Conservation (phyloP, 2,329 filamentous ascomycete species). For the Exophiala xenobiotica region DNA sequence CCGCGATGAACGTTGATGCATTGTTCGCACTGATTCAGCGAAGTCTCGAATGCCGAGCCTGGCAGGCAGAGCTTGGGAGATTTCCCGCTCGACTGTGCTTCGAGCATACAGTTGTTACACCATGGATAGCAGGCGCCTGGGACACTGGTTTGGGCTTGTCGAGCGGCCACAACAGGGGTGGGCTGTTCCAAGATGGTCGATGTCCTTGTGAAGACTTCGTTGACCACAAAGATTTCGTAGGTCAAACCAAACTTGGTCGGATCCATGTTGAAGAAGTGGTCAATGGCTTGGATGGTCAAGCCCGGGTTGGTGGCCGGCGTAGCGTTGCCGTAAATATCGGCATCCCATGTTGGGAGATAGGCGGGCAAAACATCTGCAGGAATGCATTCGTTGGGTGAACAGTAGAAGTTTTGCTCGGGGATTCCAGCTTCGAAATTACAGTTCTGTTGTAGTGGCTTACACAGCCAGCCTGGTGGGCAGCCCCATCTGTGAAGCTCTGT, state of each 20-base stretch:
- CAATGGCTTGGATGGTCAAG: constrained; percentile 21
- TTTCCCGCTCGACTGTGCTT: constrained; percentile 53
- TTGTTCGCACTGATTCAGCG: constrained; percentile 40
- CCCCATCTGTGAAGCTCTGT: constrained; percentile 40
- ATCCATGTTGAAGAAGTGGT: constrained; percentile 63
- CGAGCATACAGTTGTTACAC: constrained; percentile 54
- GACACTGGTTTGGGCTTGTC: constrained; percentile 33
- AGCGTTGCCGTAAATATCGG: constrained; percentile 24
- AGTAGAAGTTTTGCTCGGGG: constrained; percentile 41
- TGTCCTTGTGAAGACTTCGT: constrained; percentile 45
- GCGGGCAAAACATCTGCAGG: constrained; percentile 33
- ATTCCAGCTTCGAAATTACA: constrained; percentile 44
- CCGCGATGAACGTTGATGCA: constrained; percentile 43
- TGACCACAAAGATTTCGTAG: constrained; percentile 59
- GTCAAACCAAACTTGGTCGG: constrained; percentile 62
- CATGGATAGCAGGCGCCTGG: constrained; percentile 53
- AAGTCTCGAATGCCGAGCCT: constrained; percentile 44
- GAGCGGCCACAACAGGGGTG: constrained; percentile 26
- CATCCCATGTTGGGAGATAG: constrained; percentile 33
- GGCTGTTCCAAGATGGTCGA: constrained; percentile 40
- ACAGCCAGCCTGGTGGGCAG: constrained; percentile 45
- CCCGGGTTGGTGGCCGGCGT: constrained; percentile 37
- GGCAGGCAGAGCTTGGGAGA: constrained; percentile 45
- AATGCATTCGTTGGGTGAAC: constrained; percentile 43
- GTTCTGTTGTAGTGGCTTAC: constrained; percentile 39